phyloP scores from a whole-genome alignment of 345 rosid species.

The Hypericum androsaemum region DNA sequence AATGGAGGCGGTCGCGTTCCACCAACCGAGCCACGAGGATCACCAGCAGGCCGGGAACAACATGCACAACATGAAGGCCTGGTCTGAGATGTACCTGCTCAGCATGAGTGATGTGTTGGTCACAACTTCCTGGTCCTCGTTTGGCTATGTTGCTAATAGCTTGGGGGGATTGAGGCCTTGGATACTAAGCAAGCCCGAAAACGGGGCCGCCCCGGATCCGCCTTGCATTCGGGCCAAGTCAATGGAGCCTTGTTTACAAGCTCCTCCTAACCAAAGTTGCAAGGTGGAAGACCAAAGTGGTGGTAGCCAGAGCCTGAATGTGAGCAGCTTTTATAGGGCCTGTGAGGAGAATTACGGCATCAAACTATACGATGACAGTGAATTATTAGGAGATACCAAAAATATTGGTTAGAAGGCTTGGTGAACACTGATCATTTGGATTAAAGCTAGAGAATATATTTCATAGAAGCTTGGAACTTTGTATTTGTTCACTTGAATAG shows the following conservation, averaged over 20 bases:
- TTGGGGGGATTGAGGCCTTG: conserved; percentile 15
- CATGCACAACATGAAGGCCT: conserved; percentile 18
- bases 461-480: too few species aligned
- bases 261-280: too few species aligned
- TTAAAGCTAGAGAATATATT: too few species aligned
- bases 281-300: too few species aligned
- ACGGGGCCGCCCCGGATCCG: not conserved
- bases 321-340: too few species aligned
- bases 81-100: conserved; percentile 21
- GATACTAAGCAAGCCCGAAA: conserved; percentile 7
- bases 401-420: too few species aligned
- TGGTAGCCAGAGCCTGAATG: too few species aligned
- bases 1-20: conserved; percentile 9
- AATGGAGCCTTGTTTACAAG: conserved; percentile 1
- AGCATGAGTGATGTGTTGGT: conserved; percentile 19
- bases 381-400: too few species aligned
- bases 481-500: too few species aligned
- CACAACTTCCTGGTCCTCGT: conserved; percentile 18
- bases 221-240: conserved; percentile 12
- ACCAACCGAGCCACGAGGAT: conserved; percentile 20
- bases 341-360: too few species aligned
- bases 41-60: conserved; percentile 11
- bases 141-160: conserved; percentile 21
- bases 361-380: too few species aligned
- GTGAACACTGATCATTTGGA: too few species aligned